Base-by-base conservation (phyloP, 2,329 filamentous ascomycete species). In the Elsinoe fawcettii region DNA sequence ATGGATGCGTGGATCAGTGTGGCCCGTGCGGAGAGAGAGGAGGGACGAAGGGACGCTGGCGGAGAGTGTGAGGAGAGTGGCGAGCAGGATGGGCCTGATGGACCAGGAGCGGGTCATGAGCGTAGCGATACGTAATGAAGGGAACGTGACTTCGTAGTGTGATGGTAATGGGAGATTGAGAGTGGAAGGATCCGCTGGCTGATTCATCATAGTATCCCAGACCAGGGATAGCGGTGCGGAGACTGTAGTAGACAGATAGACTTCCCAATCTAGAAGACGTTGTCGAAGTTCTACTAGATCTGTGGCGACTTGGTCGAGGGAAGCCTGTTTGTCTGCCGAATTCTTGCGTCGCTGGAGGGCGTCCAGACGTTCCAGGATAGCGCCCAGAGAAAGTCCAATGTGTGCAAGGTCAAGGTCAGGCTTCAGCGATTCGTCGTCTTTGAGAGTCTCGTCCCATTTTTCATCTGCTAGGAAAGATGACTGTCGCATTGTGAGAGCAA, bases 1-100 rank as follows among this genome's bases (percentile, higher is more conserved):
- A 23, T 56, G 55, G 37, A 25, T 46, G 8, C 43, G 43, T 9
- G 55, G 41, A 8, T 57, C 30, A 30, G 12, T 16, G n/a, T 37
- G 32, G 41, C 39, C 23, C 2, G 27, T 36, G 23, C 43, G 25
- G 18, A 49, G 32, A 11, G 55, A 23, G 37, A 49, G 41, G 12
- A 47, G 25, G 51, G 23, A 23, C 25, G 34, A 23, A 12, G 49
- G 30, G 11, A 39, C 49, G 16, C 14, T 20, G 20, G 49, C 30
- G 49, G 30, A 53, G 32, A 53, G 30, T 2, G 18, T 53, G 16
- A 53, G 30, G 49, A 53, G 49, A 27, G 32, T 37, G 9, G 59
- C 47, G 46, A 60, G 58, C 44, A 55, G 57, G 9, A 63, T 60
- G 41, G 60, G 55, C 20, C 47, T 34, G 51, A 60, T 61, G 18